Evolutionary conservation across 129 eudicot species (phyloP), one percentile per base, ranked within the genome.

Genomic region (Dittrichia graveolens): DNA sequence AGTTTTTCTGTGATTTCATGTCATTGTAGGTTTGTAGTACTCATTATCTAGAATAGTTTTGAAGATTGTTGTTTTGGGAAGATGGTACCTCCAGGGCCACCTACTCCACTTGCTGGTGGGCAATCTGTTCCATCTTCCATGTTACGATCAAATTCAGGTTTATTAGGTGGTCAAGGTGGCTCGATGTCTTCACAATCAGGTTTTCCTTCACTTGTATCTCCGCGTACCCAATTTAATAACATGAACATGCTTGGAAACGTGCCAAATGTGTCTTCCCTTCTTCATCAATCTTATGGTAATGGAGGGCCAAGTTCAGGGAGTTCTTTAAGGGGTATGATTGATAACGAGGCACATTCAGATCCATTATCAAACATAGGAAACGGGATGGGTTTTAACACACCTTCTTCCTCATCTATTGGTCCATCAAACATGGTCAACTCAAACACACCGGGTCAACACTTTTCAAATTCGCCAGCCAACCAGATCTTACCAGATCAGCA

Each of bases 1-100:
- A 59, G 42, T n/a, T 42, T 48, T 52, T 42, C 37, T 5, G 74
- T 45, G 72, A 46, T 61, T 75, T 64, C 65, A 70, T 83, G 82
- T 75, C 73, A 46, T 46, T 72, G 82, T 80, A 82, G 89, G 59
- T 64, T 5, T 46, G 69, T 65, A 63, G 69, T 59, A 45, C 3
- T 34, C 74, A 71, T 71, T 41, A 39, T 18, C 77, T 72, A 68
- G 73, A 16, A 47, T 48, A 73, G 69, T 41, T 15, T 50, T 67
- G 46, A 13, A 44, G 65, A 45, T 63, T 71, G 67, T 68, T 24
- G 40, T 73, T 73, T 71, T 7, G 43, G 79, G 72, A 79, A 81
- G 80, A 95, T 91, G 99, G 95, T 91, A 47, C 96, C 89, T 44
- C 82, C 90, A 49, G 99, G 99, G 82, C 96, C 90, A 72, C 96